Evolutionary conservation across 2,329 filamentous ascomycete genomes (phyloP).

Genomic region (Thyridium curvatum): DNA sequence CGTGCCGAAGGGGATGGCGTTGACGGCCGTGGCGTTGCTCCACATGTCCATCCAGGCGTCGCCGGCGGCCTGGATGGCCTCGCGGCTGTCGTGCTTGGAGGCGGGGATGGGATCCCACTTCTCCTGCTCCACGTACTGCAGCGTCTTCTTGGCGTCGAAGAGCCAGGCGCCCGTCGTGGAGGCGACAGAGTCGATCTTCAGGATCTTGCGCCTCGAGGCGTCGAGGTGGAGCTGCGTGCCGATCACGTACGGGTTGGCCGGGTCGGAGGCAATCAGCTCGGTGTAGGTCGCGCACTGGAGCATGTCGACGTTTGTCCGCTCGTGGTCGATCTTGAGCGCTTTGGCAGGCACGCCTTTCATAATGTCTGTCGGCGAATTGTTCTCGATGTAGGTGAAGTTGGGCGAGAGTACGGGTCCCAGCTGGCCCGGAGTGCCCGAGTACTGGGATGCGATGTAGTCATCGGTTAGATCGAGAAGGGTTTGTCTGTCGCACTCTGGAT

Average conservation of each 20-base stretch:
- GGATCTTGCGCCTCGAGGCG: conserved; percentile 4
- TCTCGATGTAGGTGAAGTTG: conserved; percentile 20
- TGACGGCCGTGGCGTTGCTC: conserved; percentile 18
- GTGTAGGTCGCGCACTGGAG: conserved; percentile 28
- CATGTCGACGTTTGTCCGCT: conserved; percentile 26
- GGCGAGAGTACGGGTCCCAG: conserved; percentile 4
- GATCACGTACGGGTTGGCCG: conserved; percentile 27
- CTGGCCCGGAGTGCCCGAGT: conserved; percentile 8
- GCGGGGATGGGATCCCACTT: conserved; percentile 20
- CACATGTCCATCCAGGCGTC: conserved; percentile 27
- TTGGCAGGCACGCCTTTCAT: conserved; percentile 19
- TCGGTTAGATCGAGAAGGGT: conserved; percentile 2
- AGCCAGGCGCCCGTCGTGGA: conserved; percentile 23
- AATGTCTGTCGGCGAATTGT: conserved; percentile 20
- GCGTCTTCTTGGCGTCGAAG: conserved; percentile 23
- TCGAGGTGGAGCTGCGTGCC: conserved; percentile 21
- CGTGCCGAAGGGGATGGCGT: conserved; percentile 25
- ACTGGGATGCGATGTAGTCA: conserved; percentile 13
- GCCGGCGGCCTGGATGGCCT: conserved; percentile 16
- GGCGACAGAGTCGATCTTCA: conserved; percentile 22
- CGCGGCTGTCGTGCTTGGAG: conserved; percentile 15
- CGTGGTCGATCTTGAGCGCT: conserved; percentile 24
- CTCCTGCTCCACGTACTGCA: conserved; percentile 19
- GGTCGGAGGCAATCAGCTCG: conserved; percentile 22
- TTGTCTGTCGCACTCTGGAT: conserved; percentile 3